A percentile compares a stretch with the other conserved stretches of the same genome.
Evolutionary conservation across 2,329 filamentous ascomycete genomes (phyloP).

Genomic region (Diplodia sapinea): DNA sequence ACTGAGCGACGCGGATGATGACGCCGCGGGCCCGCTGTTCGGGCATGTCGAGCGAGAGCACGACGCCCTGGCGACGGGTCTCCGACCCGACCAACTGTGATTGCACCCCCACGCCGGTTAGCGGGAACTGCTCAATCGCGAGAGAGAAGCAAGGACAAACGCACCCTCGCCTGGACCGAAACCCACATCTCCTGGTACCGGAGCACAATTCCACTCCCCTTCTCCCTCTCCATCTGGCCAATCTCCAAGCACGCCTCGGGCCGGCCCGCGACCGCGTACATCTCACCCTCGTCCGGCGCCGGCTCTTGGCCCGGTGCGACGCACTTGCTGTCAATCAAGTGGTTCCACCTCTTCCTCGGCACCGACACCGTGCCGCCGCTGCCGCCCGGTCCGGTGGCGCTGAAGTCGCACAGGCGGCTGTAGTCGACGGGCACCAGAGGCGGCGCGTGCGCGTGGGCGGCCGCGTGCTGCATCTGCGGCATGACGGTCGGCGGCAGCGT

Average conservation of each 20-base stretch:
- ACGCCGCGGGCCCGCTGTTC: conserved; percentile 52
- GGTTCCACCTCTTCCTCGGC: conserved; percentile 57
- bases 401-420: neutral
- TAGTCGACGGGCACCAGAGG: conserved; percentile 34
- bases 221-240: conserved; percentile 64
- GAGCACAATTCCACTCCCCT: conserved; percentile 56
- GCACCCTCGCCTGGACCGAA: conserved; percentile 51
- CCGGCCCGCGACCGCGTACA: conserved; percentile 49
- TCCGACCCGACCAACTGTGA: conserved; percentile 10
- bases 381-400: neutral
- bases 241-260: conserved; percentile 56
- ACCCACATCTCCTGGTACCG: conserved; percentile 73
- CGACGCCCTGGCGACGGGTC: conserved; percentile 40
- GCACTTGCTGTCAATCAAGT: conserved; percentile 66
- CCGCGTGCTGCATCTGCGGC: conserved; percentile 31
- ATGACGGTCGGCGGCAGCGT: neutral
- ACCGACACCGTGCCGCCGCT: neutral
- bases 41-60: conserved; percentile 51
- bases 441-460: conserved; percentile 20
- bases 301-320: conserved; percentile 35
- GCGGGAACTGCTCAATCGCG: neutral
- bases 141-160: neutral
- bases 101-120: neutral
- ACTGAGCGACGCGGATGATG: conserved; percentile 60
- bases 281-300: conserved; percentile 62